Evolutionary conservation across 1,284 basidiomycete species (phyloP).

Genomic region (Pseudozyma sp.): DNA sequence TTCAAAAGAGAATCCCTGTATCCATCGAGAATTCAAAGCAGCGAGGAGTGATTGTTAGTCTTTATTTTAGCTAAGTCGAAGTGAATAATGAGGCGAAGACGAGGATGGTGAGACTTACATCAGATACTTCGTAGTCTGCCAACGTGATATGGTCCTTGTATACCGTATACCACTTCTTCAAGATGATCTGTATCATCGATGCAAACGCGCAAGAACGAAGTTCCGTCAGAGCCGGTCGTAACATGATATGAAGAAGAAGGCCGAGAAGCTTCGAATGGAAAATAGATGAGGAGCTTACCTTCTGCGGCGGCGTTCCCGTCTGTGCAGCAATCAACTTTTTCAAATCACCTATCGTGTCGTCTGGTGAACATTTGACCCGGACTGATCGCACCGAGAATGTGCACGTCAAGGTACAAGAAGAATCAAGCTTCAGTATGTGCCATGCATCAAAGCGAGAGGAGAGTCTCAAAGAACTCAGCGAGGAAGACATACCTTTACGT

Average conservation of each 20-base stretch:
- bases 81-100: neutral
- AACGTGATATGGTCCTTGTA: constrained; percentile 80
- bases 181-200: constrained; percentile 76
- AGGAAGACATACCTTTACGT: constrained; percentile 79
- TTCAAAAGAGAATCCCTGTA: constrained; percentile 43
- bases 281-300: too few species aligned
- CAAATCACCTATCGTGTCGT: constrained; percentile 95
- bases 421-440: neutral
- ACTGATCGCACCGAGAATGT: constrained; percentile 31
- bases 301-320: constrained; percentile 81
- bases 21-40: neutral
- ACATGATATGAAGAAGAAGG: too few species aligned
- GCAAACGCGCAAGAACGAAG: too few species aligned
- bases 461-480: neutral
- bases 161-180: constrained; percentile 86
- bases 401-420: neutral
- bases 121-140: constrained; percentile 80
- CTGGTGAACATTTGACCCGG: constrained; percentile 72
- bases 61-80: neutral
- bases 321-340: constrained; percentile 97
- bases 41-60: too few species aligned
- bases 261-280: too few species aligned
- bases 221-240: too few species aligned
- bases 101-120: constrained; percentile 14
- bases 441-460: neutral